phyloP scores from a whole-genome alignment of 148 eudicot species.

The Cornus florida region DNA sequence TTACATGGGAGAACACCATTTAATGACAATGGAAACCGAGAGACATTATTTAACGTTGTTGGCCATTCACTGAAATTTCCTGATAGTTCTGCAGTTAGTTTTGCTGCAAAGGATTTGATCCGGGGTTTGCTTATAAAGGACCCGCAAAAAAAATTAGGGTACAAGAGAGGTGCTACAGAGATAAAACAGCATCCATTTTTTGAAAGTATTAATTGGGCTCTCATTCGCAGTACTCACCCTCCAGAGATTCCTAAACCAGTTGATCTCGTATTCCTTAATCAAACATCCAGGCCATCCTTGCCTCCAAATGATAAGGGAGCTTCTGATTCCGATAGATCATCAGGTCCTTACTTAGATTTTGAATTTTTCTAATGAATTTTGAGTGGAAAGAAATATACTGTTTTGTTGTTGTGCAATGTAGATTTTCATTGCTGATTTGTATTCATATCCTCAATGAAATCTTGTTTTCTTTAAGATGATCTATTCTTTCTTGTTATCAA shows the following conservation, averaged over 20 bases:
- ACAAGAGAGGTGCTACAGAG: conserved; percentile 78
- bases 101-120: conserved; percentile 75
- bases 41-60: conserved; percentile 74
- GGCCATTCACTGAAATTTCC: conserved; percentile 74
- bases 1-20: conserved; percentile 78
- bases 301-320: conserved; percentile 43
- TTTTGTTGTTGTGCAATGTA: not conserved
- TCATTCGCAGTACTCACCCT: conserved; percentile 61
- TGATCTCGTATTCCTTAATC: conserved; percentile 48
- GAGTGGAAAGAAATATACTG: not conserved
- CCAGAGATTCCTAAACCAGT: conserved; percentile 72
- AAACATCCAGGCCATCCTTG: conserved; percentile 37
- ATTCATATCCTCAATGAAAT: conserved; percentile 7
- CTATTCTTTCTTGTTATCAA: not conserved
- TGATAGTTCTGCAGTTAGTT: conserved; percentile 57
- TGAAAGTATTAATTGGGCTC: conserved; percentile 70
- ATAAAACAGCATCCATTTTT: conserved; percentile 86
- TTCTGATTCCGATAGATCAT: conserved; percentile 62
- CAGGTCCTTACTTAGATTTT: conserved; percentile 76
- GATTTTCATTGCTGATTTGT: conserved; percentile 10
- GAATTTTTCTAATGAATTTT: conserved; percentile 56
- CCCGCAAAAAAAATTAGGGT: conserved; percentile 74
- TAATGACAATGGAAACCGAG: conserved; percentile 73
- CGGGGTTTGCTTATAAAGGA: conserved; percentile 67
- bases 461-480: not conserved